Conservation (phyloP, 108 stramenopile species). For the Skeletonema menzelii region DNA sequence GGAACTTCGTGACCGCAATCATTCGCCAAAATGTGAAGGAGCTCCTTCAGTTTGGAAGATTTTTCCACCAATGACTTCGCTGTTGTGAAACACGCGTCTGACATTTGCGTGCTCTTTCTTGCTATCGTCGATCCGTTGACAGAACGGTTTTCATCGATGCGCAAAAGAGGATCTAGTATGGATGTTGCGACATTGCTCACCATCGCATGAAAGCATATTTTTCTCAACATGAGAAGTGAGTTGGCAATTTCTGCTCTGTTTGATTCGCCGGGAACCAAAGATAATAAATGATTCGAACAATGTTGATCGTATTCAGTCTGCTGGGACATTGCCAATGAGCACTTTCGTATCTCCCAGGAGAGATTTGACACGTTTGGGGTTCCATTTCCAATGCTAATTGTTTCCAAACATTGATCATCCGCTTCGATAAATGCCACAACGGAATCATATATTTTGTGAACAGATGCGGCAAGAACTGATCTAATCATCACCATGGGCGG, state of each 20-base stretch:
- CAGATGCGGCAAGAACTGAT: constrained; percentile 12
- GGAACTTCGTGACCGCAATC: constrained; percentile 55
- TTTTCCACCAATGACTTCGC: constrained; percentile 47
- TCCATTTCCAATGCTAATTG: not conserved
- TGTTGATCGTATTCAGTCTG: constrained; percentile 51
- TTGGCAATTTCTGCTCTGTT: constrained; percentile 21
- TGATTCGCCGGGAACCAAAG: constrained; percentile 35
- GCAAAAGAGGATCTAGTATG: constrained; percentile 29
- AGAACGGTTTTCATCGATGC: not conserved
- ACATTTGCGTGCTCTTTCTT: constrained; percentile 15
- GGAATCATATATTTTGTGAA: constrained; percentile 4
- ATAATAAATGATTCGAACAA: constrained; percentile 22
- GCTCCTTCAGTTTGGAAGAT: constrained; percentile 69
- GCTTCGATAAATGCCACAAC: not conserved
- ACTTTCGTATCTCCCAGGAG: constrained; percentile 51
- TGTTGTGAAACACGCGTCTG: constrained; percentile 55
- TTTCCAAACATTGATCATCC: not conserved
- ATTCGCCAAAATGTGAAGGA: constrained; percentile 49
- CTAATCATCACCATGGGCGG: not conserved
- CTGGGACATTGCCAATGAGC: constrained; percentile 46
- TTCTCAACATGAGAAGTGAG: constrained; percentile 33
- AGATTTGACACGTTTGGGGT: not conserved
- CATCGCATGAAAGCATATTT: constrained; percentile 41
- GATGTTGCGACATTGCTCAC: constrained; percentile 25
- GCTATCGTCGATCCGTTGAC: not conserved